Base-by-base conservation (phyloP, 2,329 filamentous ascomycete species). In the Neospermospora avenae region DNA sequence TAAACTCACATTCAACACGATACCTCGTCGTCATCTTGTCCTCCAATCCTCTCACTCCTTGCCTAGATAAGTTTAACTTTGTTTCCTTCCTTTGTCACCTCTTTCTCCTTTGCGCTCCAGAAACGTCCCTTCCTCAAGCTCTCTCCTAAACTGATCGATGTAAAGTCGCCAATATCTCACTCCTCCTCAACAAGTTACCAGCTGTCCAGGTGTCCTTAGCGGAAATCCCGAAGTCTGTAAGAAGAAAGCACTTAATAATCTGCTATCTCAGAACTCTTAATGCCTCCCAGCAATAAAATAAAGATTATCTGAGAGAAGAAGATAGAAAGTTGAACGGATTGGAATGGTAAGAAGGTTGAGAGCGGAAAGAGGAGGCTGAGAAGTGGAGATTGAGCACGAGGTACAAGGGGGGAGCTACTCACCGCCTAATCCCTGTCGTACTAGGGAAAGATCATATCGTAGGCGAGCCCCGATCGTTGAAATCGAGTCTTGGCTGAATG, bases 1-100 rank as follows among this genome's bases (percentile, higher is more conserved):
- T 8, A 24, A 35, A 55, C 39, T 77, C 75, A 90, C 88, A 92
- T 77, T 92, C 89, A 65, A 92, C 89, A 63, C 85, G 81, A 71
- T 87, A 88, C 64, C 84, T 78, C 34, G 83, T 83, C 41, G 84
- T 86, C 84, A 87, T 87, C 48, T 60, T 65, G 58, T 11, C 45
- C n/a, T 49, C 41, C 16, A 22, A 8, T 16, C n/a, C 20, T 31
- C 41, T 22, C 6, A n/a, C 3, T 11, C 51, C 35, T 22, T 25
- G 13, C 18, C 20, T 24, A 18, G n/a, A n/a, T n/a, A n/a, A n/a
- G n/a, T n/a, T n/a, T 20, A 13, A 6, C 20, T 10, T 8, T 31
- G 44, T 16, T 22, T 6, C 22, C 10, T 10, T 42, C n/a, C 16
- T 20, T 7, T n/a, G 18, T n/a, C 4, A 18, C 18, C n/a, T 42